These are phyloP conservation scores for Tetrapisispora nanseiensis DNA, from an alignment of 805 yeast species.

Conservation along the genomic window DNA sequence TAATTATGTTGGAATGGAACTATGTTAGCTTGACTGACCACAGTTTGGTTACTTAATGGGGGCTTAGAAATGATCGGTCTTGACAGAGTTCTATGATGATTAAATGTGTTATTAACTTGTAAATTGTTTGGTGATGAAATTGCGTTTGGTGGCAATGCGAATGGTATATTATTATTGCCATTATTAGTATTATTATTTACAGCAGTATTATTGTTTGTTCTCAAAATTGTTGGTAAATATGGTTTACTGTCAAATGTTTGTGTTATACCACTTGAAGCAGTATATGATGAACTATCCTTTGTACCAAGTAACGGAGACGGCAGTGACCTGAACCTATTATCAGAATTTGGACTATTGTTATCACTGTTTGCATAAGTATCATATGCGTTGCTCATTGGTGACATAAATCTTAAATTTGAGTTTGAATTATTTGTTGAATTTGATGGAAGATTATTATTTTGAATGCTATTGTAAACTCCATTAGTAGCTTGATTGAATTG, in stretches of 20 bases:
- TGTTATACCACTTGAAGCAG: background rate
- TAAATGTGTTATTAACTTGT: background rate
- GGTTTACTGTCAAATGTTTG: background rate
- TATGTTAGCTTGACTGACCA: background rate
- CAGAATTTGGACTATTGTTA: background rate
- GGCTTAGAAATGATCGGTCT: background rate
- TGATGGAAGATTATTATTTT: background rate
- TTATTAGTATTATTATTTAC: background rate
- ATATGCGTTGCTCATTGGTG: background rate
- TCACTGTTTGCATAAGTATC: background rate
- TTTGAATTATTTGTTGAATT: background rate
- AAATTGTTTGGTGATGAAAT: background rate
- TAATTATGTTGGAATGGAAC: background rate
- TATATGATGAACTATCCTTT: background rate
- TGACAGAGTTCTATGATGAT: background rate
- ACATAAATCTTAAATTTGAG: slow-evolving; percentile 1
- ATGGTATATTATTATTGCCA: background rate
- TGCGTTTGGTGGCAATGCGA: background rate
- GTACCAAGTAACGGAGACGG: slow-evolving; percentile 1
- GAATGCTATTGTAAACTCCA: background rate
- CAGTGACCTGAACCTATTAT: slow-evolving; percentile 1
- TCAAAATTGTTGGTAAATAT: background rate
- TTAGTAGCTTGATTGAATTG: background rate
- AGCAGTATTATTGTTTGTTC: background rate
- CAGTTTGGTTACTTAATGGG: background rate